Conservation (phyloP, 495 filamentous ascomycete species). For the Collariella sp. region DNA sequence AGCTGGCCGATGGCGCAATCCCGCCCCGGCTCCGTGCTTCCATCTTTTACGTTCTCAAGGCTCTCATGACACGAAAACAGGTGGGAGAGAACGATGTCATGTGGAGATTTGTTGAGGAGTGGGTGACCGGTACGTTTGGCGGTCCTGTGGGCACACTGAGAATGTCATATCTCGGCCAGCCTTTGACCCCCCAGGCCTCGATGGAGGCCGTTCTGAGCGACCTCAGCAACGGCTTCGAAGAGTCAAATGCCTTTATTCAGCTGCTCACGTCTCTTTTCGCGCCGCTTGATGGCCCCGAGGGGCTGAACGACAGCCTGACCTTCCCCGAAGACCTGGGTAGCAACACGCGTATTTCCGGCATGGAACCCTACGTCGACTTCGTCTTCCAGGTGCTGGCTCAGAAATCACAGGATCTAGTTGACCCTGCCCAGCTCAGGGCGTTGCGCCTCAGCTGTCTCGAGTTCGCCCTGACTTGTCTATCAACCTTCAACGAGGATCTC, state of each 20-base stretch:
- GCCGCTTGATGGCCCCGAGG: slow-evolving; percentile 48
- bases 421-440: slow-evolving; percentile 54
- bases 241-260: slow-evolving; percentile 70
- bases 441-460: slow-evolving; percentile 70
- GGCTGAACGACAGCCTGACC: slow-evolving; percentile 63
- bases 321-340: slow-evolving; percentile 86
- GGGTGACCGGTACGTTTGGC: slow-evolving; percentile 51
- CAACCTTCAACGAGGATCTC: slow-evolving; percentile 85
- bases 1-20: slow-evolving; percentile 58
- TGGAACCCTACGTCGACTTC: slow-evolving; percentile 90
- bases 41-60: slow-evolving; percentile 59
- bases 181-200: slow-evolving; percentile 34
- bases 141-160: slow-evolving; percentile 28
- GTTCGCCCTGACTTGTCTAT: slow-evolving; percentile 65
- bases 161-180: slow-evolving; percentile 28
- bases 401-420: slow-evolving; percentile 51
- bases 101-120: slow-evolving; percentile 65
- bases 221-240: slow-evolving; percentile 64
- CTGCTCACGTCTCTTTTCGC: slow-evolving; percentile 60
- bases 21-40: slow-evolving; percentile 67
- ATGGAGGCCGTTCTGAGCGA: slow-evolving; percentile 49
- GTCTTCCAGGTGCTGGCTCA: slow-evolving; percentile 60
- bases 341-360: slow-evolving; percentile 68
- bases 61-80: slow-evolving; percentile 58
- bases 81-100: slow-evolving; percentile 50